phyloP scores from a whole-genome alignment of 768 basidiomycete genomes.

The Mycena leptocephala region DNA sequence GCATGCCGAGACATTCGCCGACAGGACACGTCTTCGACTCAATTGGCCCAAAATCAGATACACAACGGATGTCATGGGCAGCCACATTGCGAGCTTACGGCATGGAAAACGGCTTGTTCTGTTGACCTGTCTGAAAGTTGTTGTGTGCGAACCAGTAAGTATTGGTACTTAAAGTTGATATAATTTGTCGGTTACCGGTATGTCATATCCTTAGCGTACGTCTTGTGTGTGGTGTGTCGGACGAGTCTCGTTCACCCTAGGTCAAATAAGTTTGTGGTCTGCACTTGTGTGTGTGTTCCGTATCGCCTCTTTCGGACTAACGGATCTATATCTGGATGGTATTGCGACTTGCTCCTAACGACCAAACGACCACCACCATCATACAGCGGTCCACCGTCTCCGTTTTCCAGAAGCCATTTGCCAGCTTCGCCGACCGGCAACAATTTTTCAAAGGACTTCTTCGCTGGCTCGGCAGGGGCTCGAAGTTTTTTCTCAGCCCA shows the following conservation, averaged over 20 bases:
- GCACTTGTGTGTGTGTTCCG: neutral
- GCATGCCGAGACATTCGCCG: neutral
- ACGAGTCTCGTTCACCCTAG: too few species aligned
- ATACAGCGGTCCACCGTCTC: too few species aligned
- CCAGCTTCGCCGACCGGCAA: neutral
- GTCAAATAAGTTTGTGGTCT: neutral
- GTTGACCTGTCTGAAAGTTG: too few species aligned
- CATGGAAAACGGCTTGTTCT: neutral
- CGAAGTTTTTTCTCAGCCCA: too few species aligned
- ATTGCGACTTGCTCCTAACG: neutral
- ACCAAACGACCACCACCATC: neutral
- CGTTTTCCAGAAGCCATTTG: neutral
- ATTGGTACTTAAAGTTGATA: neutral
- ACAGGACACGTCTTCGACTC: neutral
- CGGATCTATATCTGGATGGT: neutral
- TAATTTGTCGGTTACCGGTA: neutral
- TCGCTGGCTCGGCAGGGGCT: too few species aligned
- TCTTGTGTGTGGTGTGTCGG: too few species aligned
- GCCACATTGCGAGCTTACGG: conserved; percentile 7
- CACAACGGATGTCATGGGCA: neutral
- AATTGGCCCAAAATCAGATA: neutral
- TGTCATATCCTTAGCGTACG: too few species aligned
- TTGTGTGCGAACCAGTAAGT: too few species aligned
- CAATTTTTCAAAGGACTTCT: too few species aligned
- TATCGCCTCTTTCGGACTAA: neutral